Evolutionary conservation across 1,284 basidiomycete genomes (phyloP), one percentile per base, ranked within the genome.

Genomic region (Microbotryomycetes sp.): DNA sequence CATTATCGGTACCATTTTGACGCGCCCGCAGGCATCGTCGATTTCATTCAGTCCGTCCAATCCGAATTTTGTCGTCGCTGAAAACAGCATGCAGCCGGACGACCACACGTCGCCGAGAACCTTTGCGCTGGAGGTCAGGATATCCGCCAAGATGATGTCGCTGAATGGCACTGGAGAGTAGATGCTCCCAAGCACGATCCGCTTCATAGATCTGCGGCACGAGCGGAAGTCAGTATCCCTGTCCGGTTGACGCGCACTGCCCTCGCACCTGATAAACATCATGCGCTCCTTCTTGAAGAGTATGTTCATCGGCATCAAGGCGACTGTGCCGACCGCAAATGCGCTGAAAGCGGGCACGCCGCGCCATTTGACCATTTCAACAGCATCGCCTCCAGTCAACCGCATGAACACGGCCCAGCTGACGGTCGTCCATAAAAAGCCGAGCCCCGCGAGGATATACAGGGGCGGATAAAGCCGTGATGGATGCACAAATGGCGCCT

Each of bases 81-180:
- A 50, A 75, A 57, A 89, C 76, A 91, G 89, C 86, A 80, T 77
- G 74, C 82, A 86, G 3, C 86, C 72, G 1, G 89, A 91, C 26
- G 97, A 78, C 88, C 89, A 97, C 52, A 94, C 79, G 71, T 98
- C 94, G 18, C 92, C 96, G 41, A 97, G 79, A 28, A 98, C 92
- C 77, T 97, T 97, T 47, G 96, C 92, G 70, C 91, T 96, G 0
- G 91, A 96, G 0, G 96, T 98, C 71, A 96, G 83, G 63, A 97
- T 84, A 80, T 99, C 96, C 58, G 94, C 93, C 60, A 96, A 84
- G 51, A 98, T 83, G 51, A 99, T 85, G 73, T 98, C 93, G 47
- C 86, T 85, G 76, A 99, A 98, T 73, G 86, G 84, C 49, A 93
- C 80, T 1, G 84, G 82, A 53, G 81, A 79, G 56, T 79, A 78